Conservation (phyloP, 1,284 basidiomycete genomes). For the Apiotrichum porosum region DNA sequence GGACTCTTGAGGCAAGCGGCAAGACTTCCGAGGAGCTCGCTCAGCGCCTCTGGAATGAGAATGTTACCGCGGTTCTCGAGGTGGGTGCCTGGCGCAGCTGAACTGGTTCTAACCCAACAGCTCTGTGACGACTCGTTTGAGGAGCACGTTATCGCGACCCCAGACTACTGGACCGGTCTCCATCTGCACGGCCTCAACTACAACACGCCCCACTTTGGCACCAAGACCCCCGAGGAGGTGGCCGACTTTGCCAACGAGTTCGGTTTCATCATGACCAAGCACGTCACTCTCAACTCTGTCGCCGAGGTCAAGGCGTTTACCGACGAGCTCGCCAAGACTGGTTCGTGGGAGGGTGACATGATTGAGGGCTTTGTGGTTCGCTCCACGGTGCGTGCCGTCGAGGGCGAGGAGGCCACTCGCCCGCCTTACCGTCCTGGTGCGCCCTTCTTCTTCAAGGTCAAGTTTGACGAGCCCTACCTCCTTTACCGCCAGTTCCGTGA, state of each 20-base stretch:
- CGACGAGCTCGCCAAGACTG: constrained; percentile 60
- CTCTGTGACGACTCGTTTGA: constrained; percentile 97
- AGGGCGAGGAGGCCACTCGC: constrained; percentile 25
- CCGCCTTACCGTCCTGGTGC: constrained; percentile 71
- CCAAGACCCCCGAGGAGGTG: constrained; percentile 64
- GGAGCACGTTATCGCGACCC: constrained; percentile 88
- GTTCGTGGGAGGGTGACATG: constrained; percentile 75
- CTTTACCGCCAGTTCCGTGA: constrained; percentile 99
- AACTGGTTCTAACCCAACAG: constrained; percentile 48
- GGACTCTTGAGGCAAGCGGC: constrained; percentile 62
- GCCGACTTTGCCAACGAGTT: constrained; percentile 78
- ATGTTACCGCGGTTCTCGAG: constrained; percentile 88
- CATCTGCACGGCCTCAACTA: constrained; percentile 90
- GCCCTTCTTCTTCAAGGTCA: constrained; percentile 98
- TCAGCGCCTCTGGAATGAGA: constrained; percentile 67
- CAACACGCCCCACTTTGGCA: constrained; percentile 66
- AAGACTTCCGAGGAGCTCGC: constrained; percentile 74
- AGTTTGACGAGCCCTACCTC: constrained; percentile 98
- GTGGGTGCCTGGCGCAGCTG: constrained; percentile 51
- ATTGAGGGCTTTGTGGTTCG: constrained; percentile 97
- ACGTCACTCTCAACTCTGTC: constrained; percentile 59
- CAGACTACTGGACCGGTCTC: constrained; percentile 76
- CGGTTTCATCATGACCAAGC: constrained; percentile 83
- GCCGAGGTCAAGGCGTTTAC: constrained; percentile 70
- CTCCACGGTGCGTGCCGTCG: constrained; percentile 55